phyloP scores from a whole-genome alignment of 2,329 filamentous ascomycete genomes.

The Bipolaris sorokiniana region DNA sequence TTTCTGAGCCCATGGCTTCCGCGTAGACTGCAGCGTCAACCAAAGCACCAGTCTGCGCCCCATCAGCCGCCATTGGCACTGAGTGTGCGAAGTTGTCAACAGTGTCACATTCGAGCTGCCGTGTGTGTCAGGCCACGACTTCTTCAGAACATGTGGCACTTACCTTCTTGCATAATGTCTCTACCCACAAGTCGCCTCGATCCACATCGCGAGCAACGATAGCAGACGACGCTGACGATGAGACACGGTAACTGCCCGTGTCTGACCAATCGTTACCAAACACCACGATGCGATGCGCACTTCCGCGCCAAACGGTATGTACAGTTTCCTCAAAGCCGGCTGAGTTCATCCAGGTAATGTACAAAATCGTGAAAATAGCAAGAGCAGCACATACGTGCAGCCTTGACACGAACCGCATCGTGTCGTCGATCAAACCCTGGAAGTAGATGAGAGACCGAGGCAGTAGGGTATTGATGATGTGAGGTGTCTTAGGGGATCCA shows the following conservation, averaged over 20 bases:
- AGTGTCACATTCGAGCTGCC: constrained; percentile 44
- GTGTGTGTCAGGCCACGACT: constrained; percentile 27
- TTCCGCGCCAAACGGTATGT: constrained; percentile 37
- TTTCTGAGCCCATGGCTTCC: constrained; percentile 30
- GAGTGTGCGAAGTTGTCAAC: constrained; percentile 50
- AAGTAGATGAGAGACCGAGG: not conserved
- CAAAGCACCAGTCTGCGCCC: constrained; percentile 34
- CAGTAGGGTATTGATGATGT: not conserved
- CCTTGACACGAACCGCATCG: constrained; percentile 43
- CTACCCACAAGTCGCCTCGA: constrained; percentile 45
- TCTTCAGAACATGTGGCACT: constrained; percentile 23
- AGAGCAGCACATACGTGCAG: constrained; percentile 36
- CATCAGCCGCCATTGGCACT: constrained; percentile 24
- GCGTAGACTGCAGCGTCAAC: constrained; percentile 40
- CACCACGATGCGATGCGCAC: constrained; percentile 43
- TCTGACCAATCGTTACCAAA: constrained; percentile 51
- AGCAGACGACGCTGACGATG: constrained; percentile 33
- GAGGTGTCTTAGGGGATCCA: constrained; percentile 9
- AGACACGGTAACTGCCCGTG: constrained; percentile 44
- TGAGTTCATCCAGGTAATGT: constrained; percentile 41
- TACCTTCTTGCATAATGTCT: constrained; percentile 47
- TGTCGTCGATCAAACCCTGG: not conserved
- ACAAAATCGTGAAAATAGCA: constrained; percentile 37
- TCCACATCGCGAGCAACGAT: constrained; percentile 35
- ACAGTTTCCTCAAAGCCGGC: constrained; percentile 35